Conservation (phyloP, 2,329 filamentous ascomycete species). For the Pyrenochaeta sp. region DNA sequence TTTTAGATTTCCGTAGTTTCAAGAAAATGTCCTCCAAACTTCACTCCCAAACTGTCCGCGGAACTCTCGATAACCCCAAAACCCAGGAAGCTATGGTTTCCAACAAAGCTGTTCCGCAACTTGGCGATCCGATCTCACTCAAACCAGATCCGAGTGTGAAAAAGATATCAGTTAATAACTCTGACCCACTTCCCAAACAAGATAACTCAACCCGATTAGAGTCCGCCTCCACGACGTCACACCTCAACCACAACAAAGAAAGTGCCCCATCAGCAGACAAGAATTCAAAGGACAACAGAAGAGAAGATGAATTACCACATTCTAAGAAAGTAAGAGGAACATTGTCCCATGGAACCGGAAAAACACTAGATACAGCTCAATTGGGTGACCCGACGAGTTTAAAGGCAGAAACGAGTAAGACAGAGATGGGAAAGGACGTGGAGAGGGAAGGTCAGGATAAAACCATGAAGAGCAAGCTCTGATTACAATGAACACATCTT, state of each 20-base stretch:
- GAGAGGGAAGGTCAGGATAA: slow-evolving; percentile 30
- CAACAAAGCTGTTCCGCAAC: slow-evolving; percentile 16
- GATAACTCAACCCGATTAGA: slow-evolving; percentile 10
- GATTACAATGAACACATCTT: not conserved
- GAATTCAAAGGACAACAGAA: slow-evolving; percentile 6
- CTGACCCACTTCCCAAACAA: slow-evolving; percentile 14
- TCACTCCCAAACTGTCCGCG: slow-evolving; percentile 42
- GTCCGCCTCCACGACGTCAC: slow-evolving; percentile 12
- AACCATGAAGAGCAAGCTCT: slow-evolving; percentile 28
- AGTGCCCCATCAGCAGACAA: slow-evolving; percentile 8
- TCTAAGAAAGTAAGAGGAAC: slow-evolving; percentile 38
- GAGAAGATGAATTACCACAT: slow-evolving; percentile 21
- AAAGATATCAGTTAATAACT: slow-evolving; percentile 16
- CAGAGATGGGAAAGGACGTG: slow-evolving; percentile 18
- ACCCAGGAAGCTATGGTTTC: slow-evolving; percentile 30
- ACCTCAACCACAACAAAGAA: slow-evolving; percentile 12
- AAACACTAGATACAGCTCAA: slow-evolving; percentile 33
- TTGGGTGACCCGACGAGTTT: slow-evolving; percentile 41
- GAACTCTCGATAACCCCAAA: slow-evolving; percentile 41
- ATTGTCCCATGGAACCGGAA: slow-evolving; percentile 27
- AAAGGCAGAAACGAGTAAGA: slow-evolving; percentile 38
- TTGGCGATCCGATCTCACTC: slow-evolving; percentile 39
- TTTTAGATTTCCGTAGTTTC: not conserved
- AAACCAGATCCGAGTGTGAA: slow-evolving; percentile 25
- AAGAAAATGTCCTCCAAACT: slow-evolving; percentile 16